A percentile compares a stretch with the other conserved stretches of the same genome.
Conservation (phyloP, 768 basidiomycete species). For the Trametes punicea region DNA sequence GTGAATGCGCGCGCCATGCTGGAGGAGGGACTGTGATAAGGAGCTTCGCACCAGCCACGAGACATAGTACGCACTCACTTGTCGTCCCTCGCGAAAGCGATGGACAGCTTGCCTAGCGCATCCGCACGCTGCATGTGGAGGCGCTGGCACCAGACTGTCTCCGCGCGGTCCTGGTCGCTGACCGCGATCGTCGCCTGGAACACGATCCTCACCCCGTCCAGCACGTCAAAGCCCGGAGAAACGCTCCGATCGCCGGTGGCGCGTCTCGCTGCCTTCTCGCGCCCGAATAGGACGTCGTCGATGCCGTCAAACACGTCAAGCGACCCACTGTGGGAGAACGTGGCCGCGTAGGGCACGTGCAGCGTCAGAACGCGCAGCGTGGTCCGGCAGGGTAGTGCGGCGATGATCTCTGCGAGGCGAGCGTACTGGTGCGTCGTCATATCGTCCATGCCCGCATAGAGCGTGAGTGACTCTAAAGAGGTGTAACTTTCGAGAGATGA, state of each 20-base stretch:
- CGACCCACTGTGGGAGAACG: neutral
- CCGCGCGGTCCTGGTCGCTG: neutral
- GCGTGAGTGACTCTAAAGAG: neutral
- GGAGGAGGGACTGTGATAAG: neutral
- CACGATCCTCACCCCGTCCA: neutral
- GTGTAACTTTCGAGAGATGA: neutral
- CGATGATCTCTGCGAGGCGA: neutral
- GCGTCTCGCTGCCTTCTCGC: neutral
- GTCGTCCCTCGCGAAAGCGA: neutral
- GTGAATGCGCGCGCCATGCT: neutral
- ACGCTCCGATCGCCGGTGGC: neutral
- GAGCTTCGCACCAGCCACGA: neutral
- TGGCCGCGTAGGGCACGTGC: neutral
- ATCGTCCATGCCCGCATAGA: slow-evolving; percentile 5
- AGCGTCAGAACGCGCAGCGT: neutral
- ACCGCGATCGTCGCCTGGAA: neutral
- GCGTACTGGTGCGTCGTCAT: neutral
- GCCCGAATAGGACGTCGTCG: neutral
- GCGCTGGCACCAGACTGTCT: neutral
- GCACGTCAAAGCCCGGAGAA: neutral
- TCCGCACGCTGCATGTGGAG: neutral
- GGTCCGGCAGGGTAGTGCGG: neutral
- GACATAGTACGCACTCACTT: neutral
- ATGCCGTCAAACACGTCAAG: neutral
- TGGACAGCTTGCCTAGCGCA: neutral